A percentile compares a stretch with the other conserved stretches of the same genome.
These are phyloP conservation scores for Russula earlei DNA, from an alignment of 768 basidiomycete species.

Conservation along the genomic window DNA sequence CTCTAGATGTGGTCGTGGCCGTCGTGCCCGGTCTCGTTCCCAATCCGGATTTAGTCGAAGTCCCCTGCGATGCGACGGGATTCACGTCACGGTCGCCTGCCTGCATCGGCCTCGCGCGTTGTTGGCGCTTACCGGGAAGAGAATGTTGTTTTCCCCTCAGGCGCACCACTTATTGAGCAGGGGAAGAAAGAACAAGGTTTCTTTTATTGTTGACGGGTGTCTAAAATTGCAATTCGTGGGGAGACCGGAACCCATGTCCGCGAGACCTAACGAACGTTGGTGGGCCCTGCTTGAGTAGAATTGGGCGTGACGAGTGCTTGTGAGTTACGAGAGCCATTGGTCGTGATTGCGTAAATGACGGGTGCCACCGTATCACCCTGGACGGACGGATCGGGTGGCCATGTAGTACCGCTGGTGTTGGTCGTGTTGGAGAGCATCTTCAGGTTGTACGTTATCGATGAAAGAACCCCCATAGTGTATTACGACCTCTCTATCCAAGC, in stretches of 20 bases:
- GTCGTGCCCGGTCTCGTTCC: too few species aligned
- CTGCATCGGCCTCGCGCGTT: not conserved
- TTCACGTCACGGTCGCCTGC: not conserved
- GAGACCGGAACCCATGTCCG: not conserved
- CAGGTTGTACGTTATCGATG: not conserved
- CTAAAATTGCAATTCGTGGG: too few species aligned
- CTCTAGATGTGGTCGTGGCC: not conserved
- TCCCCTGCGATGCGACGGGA: not conserved
- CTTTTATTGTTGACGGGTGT: too few species aligned
- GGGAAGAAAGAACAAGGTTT: too few species aligned
- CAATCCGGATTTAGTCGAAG: not conserved
- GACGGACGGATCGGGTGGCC: not conserved
- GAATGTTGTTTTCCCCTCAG: not conserved
- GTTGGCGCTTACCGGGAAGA: not conserved
- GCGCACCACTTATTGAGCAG: not conserved
- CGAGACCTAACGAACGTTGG: not conserved
- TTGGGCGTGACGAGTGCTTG: not conserved
- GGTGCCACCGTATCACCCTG: not conserved
- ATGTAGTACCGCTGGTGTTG: not conserved
- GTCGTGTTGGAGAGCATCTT: not conserved
- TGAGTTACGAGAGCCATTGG: not conserved
- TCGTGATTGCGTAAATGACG: constrained; percentile 5
- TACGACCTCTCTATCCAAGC: not conserved
- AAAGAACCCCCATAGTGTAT: not conserved
- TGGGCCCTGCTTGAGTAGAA: not conserved